These are phyloP conservation scores for Penicillium italicum DNA, from an alignment of 2,329 filamentous ascomycete species.

Conservation along the genomic window DNA sequence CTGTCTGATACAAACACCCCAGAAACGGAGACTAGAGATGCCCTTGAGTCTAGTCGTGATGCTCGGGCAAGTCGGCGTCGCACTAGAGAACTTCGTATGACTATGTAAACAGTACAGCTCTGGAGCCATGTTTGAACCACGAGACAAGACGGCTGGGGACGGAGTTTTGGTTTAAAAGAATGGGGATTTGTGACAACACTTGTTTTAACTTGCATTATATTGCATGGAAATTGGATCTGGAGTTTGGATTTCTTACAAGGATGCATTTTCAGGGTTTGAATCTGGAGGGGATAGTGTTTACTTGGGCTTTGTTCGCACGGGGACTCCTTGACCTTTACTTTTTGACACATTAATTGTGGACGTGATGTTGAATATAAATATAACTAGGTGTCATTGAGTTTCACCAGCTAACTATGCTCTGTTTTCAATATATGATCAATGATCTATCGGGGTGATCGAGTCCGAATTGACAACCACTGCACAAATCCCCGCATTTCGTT, in stretches of 20 bases:
- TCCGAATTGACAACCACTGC: constrained; percentile 9
- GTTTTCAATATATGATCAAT: background rate
- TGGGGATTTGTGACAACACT: constrained; percentile 10
- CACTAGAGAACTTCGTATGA: constrained; percentile 34
- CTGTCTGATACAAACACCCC: constrained; percentile 35
- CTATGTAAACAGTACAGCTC: constrained; percentile 28
- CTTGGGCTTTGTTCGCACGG: background rate
- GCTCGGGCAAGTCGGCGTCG: constrained; percentile 36
- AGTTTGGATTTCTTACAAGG: constrained; percentile 5
- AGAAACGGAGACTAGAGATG: constrained; percentile 39
- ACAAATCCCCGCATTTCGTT: constrained; percentile 15
- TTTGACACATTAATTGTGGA: background rate
- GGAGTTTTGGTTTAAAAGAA: constrained; percentile 1
- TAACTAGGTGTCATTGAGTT: background rate
- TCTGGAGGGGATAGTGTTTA: background rate
- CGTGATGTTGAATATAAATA: background rate
- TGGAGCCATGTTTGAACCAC: constrained; percentile 1
- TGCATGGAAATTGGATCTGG: constrained; percentile 11
- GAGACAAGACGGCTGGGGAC: background rate
- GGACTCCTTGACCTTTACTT: background rate
- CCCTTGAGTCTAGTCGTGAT: constrained; percentile 33
- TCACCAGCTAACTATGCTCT: no score
- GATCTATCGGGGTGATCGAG: constrained; percentile 14
- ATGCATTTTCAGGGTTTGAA: constrained; percentile 9
- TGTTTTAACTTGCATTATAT: constrained; percentile 12